Evolutionary conservation across 371 early-diverging fungal genomes (phyloP), one percentile per base, ranked within the genome.

Genomic region (Circinella minor): DNA sequence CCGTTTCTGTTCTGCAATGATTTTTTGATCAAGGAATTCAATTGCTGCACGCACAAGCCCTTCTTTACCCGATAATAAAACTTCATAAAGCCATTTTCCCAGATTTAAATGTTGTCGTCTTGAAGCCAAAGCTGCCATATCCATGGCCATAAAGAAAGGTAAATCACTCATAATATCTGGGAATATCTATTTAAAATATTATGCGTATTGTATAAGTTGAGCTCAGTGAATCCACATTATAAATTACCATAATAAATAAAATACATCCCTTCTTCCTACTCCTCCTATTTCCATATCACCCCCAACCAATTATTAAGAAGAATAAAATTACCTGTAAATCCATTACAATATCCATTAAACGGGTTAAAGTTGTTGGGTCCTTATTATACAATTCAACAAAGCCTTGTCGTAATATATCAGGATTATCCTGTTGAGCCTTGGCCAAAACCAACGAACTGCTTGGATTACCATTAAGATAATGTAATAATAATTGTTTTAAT

Each of bases 61-160:
- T 61, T 91, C 91, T 9, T 91, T 90, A 51, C 89, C 86, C 13
- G 89, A 83, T 1, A 69, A 70, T 5, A 94, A 85, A 61, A 89
- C 89, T 49, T 93, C 95, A 67, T 84, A 89, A 15, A 96, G 81
- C 95, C 96, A 96, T 74, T 93, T 95, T 69, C 95, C 96, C 4
- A 96, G 75, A 38, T 70, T 94, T 3, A 96, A 76, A 66, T 89
- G 90, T 69, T 94, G 93, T 47, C 94, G 80, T 17, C 94, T 86
- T 7, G 91, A 90, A 15, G 96, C 95, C n/a, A 96, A 77, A 0
- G 93, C 90, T 17, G 96, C 96, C 43, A 96, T 76, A 64, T 95
- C 96, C 61, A 96, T 92, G 0, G 93, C 77, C 74, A 95, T 95
- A 15, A 81, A 72, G 69, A 86, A 92, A 0, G 90, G 87, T 65